These are phyloP conservation scores for Thalassiosira allenii DNA, from an alignment of 352 stramenopile genomes.

Conservation along the genomic window DNA sequence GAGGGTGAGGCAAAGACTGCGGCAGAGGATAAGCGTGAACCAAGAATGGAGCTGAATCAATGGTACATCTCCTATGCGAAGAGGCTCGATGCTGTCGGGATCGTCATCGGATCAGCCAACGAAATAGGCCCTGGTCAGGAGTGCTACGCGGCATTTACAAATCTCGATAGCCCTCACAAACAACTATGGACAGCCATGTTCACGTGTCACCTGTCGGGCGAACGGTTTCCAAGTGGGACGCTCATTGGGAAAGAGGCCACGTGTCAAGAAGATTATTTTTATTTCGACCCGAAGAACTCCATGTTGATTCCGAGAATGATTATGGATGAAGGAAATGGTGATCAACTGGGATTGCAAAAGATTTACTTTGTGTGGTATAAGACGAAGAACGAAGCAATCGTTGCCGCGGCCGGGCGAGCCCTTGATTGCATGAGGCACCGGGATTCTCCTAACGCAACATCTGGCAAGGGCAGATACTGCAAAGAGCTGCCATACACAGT, in stretches of 20 bases:
- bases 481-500: slow-evolving; percentile 34
- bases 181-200: slow-evolving; percentile 40
- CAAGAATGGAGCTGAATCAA: slow-evolving; percentile 34
- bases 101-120: slow-evolving; percentile 15
- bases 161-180: slow-evolving; percentile 6
- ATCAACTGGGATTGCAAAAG: slow-evolving; percentile 10
- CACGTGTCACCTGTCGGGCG: slow-evolving; percentile 49
- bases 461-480: slow-evolving; percentile 29
- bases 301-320: slow-evolving; percentile 22
- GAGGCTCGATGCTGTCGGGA: slow-evolving; percentile 6
- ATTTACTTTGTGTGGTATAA: slow-evolving; percentile 45
- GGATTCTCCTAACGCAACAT: not conserved
- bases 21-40: not conserved
- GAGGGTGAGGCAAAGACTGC: not conserved
- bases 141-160: slow-evolving; percentile 27
- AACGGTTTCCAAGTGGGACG: slow-evolving; percentile 44
- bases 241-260: slow-evolving; percentile 18
- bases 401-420: slow-evolving; percentile 43
- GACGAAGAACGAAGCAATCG: slow-evolving; percentile 49
- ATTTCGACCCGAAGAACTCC: slow-evolving; percentile 17
- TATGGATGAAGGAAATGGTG: not conserved
- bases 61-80: slow-evolving; percentile 29
- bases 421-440: slow-evolving; percentile 43
- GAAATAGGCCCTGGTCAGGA: slow-evolving; percentile 16
- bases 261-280: slow-evolving; percentile 32